phyloP scores from a whole-genome alignment of 371 early-diverging fungal species.

The Batrachochytrium dendrobatidis region DNA sequence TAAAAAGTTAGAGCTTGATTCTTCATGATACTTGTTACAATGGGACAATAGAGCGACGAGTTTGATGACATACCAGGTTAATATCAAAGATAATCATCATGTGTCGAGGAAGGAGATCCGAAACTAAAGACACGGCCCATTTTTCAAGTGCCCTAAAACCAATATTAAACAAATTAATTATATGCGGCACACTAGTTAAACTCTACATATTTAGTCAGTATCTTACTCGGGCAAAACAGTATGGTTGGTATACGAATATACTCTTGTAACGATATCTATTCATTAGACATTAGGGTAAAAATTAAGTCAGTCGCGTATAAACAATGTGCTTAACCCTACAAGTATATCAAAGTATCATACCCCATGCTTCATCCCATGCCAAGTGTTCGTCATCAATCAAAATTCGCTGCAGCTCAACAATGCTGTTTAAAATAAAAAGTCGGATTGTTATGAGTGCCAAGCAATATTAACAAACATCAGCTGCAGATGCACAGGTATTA shows the following conservation, averaged over 20 bases:
- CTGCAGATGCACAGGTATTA: neutral
- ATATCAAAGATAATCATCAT: slow-evolving; percentile 93
- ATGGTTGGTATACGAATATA: slow-evolving; percentile 92
- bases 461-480: neutral
- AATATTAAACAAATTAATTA: slow-evolving; percentile 4
- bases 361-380: slow-evolving; percentile 88
- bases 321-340: too few relatives aligned
- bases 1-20: neutral
- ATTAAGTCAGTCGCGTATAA: too few relatives aligned
- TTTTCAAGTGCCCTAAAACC: slow-evolving; percentile 68
- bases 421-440: too few relatives aligned
- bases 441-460: neutral
- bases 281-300: slow-evolving; percentile 6
- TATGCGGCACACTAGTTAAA: slow-evolving; percentile 2
- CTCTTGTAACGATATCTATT: slow-evolving; percentile 69
- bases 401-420: slow-evolving; percentile 82
- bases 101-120: slow-evolving; percentile 81
- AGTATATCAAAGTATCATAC: slow-evolving; percentile 8
- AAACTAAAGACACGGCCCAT: slow-evolving; percentile 86
- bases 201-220: too few relatives aligned
- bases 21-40: too few relatives aligned
- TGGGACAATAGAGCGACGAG: too few relatives aligned
- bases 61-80: slow-evolving; percentile 62
- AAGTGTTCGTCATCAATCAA: slow-evolving; percentile 81
- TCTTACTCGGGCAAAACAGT: slow-evolving; percentile 79